These are phyloP conservation scores for Salix viminalis DNA, from an alignment of 345 rosid species.

Conservation along the genomic window DNA sequence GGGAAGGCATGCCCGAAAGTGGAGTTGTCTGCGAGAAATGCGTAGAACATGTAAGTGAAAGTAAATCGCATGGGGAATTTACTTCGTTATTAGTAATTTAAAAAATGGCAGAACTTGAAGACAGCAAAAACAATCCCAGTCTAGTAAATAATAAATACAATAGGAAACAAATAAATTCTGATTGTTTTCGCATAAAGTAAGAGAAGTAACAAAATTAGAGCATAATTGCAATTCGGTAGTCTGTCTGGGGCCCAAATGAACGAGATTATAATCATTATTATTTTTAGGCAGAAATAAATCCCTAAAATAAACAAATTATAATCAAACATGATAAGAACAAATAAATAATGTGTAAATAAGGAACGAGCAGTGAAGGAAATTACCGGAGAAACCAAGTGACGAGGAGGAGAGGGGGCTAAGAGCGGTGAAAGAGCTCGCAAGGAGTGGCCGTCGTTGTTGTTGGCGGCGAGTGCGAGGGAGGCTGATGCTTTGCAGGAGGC, in stretches of 20 bases:
- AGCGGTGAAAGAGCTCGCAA: slow-evolving; percentile 36
- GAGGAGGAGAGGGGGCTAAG: slow-evolving; percentile 44
- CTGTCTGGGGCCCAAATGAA: too few relatives aligned
- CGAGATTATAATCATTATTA: too few relatives aligned
- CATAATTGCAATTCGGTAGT: too few relatives aligned
- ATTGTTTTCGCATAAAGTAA: too few relatives aligned
- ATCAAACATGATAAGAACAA: background rate
- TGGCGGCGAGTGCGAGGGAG: slow-evolving; percentile 24
- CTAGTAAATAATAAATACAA: too few relatives aligned
- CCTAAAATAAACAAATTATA: background rate
- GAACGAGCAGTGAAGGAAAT: background rate
- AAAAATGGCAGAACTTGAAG: background rate
- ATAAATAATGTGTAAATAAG: too few relatives aligned
- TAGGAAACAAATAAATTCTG: too few relatives aligned
- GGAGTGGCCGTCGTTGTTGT: slow-evolving; percentile 15
- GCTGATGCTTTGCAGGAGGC: background rate
- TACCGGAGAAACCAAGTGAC: slow-evolving; percentile 48
- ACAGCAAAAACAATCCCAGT: background rate
- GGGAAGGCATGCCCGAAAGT: slow-evolving; percentile 48
- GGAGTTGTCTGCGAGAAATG: slow-evolving; percentile 31
- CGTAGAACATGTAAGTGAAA: background rate
- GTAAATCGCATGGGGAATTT: background rate
- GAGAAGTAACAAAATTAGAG: too few relatives aligned
- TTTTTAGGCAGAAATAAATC: background rate
- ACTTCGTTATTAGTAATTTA: background rate